Evolutionary conservation across 176 grass and related monocot species (phyloP), one percentile per base, ranked within the genome.

Genomic region (Carex myosuroides): DNA sequence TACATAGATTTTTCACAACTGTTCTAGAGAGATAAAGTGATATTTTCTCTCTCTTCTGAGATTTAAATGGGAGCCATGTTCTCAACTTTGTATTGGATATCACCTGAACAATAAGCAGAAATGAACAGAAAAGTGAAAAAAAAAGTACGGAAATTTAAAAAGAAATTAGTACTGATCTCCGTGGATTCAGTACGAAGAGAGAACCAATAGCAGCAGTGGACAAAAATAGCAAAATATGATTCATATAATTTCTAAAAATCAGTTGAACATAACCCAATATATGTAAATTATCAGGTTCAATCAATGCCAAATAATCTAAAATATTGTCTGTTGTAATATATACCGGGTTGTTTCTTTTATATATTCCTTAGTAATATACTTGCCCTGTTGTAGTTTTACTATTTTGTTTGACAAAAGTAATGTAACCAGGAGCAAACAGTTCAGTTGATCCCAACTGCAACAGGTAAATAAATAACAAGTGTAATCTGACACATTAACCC

Each of bases 11-110:
- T 79, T 86, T 95, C 53, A 84, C 73, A 59, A 87, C 29, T 57
- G 83, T 86, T 91, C 76, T 89, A 82, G 84, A 91, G 52, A 85
- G 53, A 86, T 64, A 67, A 55, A 85, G 85, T 61, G 60, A 60
- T 79, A 42, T 86, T 53, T 88, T 93, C 26, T 30, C 35, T 72
- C 79, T 82, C 79, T 84, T 89, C 35, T 91, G 91, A 55, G 76
- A 53, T 62, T 88, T 78, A 79, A 88, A 84, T 57, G 20, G 14
- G n/a, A 82, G 66, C 83, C 87, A 68, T 64, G 89, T 83, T 79
- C 61, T 79, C 64, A 77, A 20, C 46, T 93, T 91, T 64, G 86
- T 83, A 57, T 87, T 86, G 69, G 90, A 83, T 41, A 84, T 76
- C 44, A 84, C 66, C 90, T 92, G 80, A 56, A 6, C 48, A 8